Conservation (phyloP, 768 basidiomycete genomes). For the Austroboletus eburneus region DNA sequence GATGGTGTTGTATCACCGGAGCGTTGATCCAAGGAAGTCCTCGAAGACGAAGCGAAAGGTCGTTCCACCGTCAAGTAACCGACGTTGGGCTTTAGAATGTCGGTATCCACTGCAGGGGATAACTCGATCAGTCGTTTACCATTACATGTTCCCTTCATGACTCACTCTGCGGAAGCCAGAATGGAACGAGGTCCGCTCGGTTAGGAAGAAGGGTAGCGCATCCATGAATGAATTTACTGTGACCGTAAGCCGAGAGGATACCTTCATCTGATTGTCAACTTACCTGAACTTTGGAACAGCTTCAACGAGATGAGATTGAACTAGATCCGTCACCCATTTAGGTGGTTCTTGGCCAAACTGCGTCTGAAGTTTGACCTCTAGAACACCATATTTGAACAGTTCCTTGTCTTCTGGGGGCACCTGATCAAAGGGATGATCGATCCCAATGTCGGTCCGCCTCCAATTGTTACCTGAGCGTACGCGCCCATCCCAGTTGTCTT, state of each 20-base stretch:
- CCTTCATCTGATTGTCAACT: conserved; percentile 13
- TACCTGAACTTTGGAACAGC: conserved; percentile 97
- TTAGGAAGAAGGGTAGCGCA: conserved; percentile 90
- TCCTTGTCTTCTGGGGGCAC: conserved; percentile 78
- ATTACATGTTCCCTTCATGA: not conserved
- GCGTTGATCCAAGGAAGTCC: conserved; percentile 41
- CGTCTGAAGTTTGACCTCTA: conserved; percentile 97
- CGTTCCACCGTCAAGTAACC: conserved; percentile 77
- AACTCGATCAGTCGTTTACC: not conserved
- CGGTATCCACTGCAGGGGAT: conserved; percentile 70
- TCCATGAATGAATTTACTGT: conserved; percentile 92
- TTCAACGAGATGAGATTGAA: conserved; percentile 92
- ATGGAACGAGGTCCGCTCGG: conserved; percentile 93
- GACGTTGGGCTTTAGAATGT: conserved; percentile 90
- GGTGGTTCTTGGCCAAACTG: conserved; percentile 95
- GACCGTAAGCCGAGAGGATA: conserved; percentile 4
- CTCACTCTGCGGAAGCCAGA: conserved; percentile 96
- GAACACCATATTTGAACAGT: conserved; percentile 92
- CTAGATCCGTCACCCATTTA: conserved; percentile 94
- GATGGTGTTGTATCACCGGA: conserved; percentile 43
- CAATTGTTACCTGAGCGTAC: conserved; percentile 83
- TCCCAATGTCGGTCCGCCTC: conserved; percentile 90
- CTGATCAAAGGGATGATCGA: conserved; percentile 86
- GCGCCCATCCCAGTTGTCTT: conserved; percentile 93
- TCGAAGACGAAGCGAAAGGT: conserved; percentile 48